Evolutionary conservation across 2,329 filamentous ascomycete species (phyloP), one percentile per base, ranked within the genome.

Genomic region (Clonostachys chloroleuca): DNA sequence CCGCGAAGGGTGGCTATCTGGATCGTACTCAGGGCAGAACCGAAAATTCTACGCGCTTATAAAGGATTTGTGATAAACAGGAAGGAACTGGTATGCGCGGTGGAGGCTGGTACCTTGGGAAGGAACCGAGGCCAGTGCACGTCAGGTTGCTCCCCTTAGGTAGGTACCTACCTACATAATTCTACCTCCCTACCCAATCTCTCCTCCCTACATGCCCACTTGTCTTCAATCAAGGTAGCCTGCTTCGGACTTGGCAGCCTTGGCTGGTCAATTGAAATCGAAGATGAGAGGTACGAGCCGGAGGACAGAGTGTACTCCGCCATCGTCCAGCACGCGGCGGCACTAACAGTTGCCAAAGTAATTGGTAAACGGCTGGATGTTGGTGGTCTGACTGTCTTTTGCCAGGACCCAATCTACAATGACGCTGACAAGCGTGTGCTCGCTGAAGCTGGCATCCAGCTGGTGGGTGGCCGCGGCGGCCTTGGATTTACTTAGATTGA

Each of bases 401-500:
- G 14, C 14, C 36, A 39, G 36, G 12, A 39, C 10, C 36, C 36
- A 4, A 18, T 18, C 2, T 39, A 39, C 36, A 39, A n/a, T 8
- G 7, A n/a, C 4, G 7, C 17, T 12, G 36, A 39, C 36, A 39
- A 39, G 36, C 14, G 17, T 8, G 6, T 52, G 3, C 42, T 54
- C 2, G 18, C 13, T 2, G 42, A 39, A 5, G 3, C 37, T 14
- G 48, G 46, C 6, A 49, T 55, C 17, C n/a, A 43, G 12, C 41
- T 55, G 2, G 13, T 56, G 3, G 47, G 47, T 13, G 46, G 47
- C 6, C 42, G 20, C 30, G 52, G 44, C 12, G 39, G 44, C 4
- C 34, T 47, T 8, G 54, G 43, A 2, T 57, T 56, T 10, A 36
- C 54, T 4, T 40, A 50, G 5, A 41, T 54, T 2, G 54, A 57